These are phyloP conservation scores for Cyclaneusma minus DNA, from an alignment of 2,329 filamentous ascomycete genomes.

Conservation along the genomic window DNA sequence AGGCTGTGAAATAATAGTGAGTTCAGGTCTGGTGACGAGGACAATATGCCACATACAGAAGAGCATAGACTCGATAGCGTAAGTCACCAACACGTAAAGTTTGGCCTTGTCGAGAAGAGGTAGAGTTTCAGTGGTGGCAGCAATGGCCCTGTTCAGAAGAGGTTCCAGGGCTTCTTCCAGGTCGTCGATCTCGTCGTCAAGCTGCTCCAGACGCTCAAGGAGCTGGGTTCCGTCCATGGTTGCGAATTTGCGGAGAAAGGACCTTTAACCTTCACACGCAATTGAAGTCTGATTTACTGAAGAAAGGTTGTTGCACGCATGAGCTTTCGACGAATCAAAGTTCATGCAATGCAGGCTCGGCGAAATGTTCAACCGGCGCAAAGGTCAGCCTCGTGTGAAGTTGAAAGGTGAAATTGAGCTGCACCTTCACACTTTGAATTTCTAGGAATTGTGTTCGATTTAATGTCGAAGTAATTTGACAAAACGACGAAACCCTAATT, in stretches of 20 bases:
- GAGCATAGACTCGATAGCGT: conserved; percentile 78
- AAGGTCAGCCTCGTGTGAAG: too few species aligned
- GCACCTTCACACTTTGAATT: too few species aligned
- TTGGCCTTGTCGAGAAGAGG: conserved; percentile 93
- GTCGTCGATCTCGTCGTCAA: conserved; percentile 66
- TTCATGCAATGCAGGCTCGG: too few species aligned
- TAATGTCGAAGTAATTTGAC: too few species aligned
- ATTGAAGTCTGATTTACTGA: conserved; percentile 3
- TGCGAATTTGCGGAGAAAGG: conserved; percentile 6
- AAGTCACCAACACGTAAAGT: conserved; percentile 74
- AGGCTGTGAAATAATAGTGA: conserved; percentile 30
- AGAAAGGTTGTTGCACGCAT: not conserved
- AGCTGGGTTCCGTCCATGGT: conserved; percentile 25
- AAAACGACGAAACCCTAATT: too few species aligned
- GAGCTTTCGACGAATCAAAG: too few species aligned
- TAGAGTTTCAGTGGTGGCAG: conserved; percentile 57
- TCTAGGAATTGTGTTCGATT: too few species aligned
- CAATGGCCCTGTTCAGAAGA: conserved; percentile 49
- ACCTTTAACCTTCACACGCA: conserved; percentile 7
- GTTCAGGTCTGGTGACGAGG: conserved; percentile 1
- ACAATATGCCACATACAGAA: conserved; percentile 48
- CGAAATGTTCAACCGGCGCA: too few species aligned
- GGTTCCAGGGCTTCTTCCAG: conserved; percentile 61
- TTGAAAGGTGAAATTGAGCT: too few species aligned
- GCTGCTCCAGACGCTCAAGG: conserved; percentile 23